Base-by-base conservation (phyloP, 352 stramenopile species). In the Globisporangium barbulae region DNA sequence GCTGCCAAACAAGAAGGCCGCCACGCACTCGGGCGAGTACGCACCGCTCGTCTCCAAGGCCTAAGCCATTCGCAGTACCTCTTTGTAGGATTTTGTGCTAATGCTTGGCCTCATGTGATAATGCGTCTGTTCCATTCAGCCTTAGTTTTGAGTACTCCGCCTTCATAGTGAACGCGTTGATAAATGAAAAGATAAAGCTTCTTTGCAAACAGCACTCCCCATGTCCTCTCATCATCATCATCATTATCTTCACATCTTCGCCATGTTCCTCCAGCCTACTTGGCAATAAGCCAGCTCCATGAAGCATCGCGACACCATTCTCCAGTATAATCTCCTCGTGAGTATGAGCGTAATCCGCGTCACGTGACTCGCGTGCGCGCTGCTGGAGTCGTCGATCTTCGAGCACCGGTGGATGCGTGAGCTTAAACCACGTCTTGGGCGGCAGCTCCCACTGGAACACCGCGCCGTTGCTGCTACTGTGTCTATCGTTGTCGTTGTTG, bases 341-440 rank as follows among this genome's bases (percentile, higher is more conserved):
- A 48, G 7, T 1, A 19, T 19, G 41, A 12, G 37, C 37, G 37
- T 44, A 44, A 44, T 15, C 37, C 4, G 12, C n/a, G n/a, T n/a
- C n/a, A n/a, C n/a, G n/a, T n/a, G n/a, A n/a, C n/a, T n/a, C n/a
- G n/a, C n/a, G n/a, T n/a, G n/a, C n/a, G n/a, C n/a, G n/a, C n/a
- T n/a, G n/a, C 33, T 86, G 73, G 19, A 54, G 73, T 9, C 83
- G 79, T 10, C 85, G 79, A n/a, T 91, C 79, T n/a, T 90, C 83
- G 5, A 94, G 66, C 30, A 70, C 77, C 17, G 72, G 69, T 0
- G 67, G 58, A 39, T 91, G 79, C 0, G 83, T 92, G 53, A 94
- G 69, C 5, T 74, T 79, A 58, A 94, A 90, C 83, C 83, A 94
- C 39, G 85, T 92, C 63, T 91, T 94, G 49, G 81, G 75, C 5